These are phyloP conservation scores for Candida boleticola DNA, from an alignment of 805 yeast species.

Conservation along the genomic window DNA sequence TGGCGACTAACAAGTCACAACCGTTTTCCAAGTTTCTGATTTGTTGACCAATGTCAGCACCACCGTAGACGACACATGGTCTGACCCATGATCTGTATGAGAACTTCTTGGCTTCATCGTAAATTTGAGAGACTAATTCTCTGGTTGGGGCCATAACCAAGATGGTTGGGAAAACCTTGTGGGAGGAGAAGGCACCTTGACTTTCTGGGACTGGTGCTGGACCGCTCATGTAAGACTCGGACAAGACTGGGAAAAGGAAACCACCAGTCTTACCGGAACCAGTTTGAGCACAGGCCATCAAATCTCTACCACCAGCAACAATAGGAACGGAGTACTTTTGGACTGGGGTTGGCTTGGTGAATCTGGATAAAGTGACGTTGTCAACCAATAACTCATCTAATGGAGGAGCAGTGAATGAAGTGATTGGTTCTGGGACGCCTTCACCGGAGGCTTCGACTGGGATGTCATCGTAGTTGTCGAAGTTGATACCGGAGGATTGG, in stretches of 20 bases:
- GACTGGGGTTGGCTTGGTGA: conserved; percentile 94
- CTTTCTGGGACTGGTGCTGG: conserved; percentile 63
- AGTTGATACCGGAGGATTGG: conserved; percentile 96
- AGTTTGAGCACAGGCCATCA: conserved; percentile 97
- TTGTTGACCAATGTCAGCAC: conserved; percentile 90
- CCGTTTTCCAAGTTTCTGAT: conserved; percentile 87
- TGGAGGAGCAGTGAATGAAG: conserved; percentile 87
- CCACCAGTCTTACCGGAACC: conserved; percentile 99
- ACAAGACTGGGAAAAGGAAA: conserved; percentile 94
- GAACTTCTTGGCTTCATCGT: conserved; percentile 92
- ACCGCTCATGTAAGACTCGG: conserved; percentile 85
- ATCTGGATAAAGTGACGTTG: conserved; percentile 85
- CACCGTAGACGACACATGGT: conserved; percentile 97
- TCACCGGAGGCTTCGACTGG: conserved; percentile 98
- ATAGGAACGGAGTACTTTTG: conserved; percentile 93
- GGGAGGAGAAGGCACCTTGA: conserved; percentile 53
- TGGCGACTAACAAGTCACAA: conserved; percentile 94
- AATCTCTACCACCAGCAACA: conserved; percentile 83
- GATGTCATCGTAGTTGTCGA: conserved; percentile 97
- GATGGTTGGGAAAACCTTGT: conserved; percentile 91
- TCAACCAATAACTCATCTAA: conserved; percentile 81
- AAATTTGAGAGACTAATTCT: conserved; percentile 97
- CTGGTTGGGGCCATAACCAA: conserved; percentile 98
- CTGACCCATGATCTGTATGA: conserved; percentile 98
- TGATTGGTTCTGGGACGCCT: conserved; percentile 89